Base-by-base conservation (phyloP, 1,284 basidiomycete genomes). In the Pulchroboletus neoregius region DNA sequence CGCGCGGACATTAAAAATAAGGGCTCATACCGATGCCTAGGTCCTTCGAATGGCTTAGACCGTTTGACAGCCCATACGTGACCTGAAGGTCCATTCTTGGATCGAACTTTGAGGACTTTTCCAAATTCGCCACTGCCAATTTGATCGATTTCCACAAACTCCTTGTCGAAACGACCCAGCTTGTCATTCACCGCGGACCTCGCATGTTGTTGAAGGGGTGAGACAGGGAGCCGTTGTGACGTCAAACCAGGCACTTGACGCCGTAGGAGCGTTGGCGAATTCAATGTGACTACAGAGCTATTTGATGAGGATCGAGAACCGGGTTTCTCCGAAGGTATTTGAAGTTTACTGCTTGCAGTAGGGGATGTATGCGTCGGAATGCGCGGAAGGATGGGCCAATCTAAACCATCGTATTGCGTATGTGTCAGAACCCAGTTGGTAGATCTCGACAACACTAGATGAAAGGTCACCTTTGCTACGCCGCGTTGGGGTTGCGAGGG, bases 91-190 rank as follows among this genome's bases (percentile, higher is more conserved):
- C 71, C 78, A 50, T 75, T 68, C 65, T 88, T 84, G 57, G 84
- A 79, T 52, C 82, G 79, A 6, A 93, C 95, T 70, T 94, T 95
- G 69, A 94, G 83, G 11, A 94, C 95, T 56, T 89, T 88, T 33
- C 93, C 94, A 69, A 98, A 99, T 61, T 95, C 92, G 13, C 96
- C 96, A 47, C 86, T 84, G 5, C 96, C 96, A 15, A 98, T 75
- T 56, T 86, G 81, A 48, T 91, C 87, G 26, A 91, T 71, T 49
- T 89, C 84, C 22, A 84, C 76, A 63, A 96, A 98, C 36, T 88
- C 81, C 42, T 76, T 78, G 61, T 85, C 84, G 53, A 91, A 91
- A 34, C 78, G 76, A 18, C 86, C 82, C 8, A 73, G 68, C 47
- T 75, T 58, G 27, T 51, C 53, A 15, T 49, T 49, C 34, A 13